These are phyloP conservation scores for Xylariaceae sp. DNA, from an alignment of 2,329 filamentous ascomycete genomes.

Conservation along the genomic window DNA sequence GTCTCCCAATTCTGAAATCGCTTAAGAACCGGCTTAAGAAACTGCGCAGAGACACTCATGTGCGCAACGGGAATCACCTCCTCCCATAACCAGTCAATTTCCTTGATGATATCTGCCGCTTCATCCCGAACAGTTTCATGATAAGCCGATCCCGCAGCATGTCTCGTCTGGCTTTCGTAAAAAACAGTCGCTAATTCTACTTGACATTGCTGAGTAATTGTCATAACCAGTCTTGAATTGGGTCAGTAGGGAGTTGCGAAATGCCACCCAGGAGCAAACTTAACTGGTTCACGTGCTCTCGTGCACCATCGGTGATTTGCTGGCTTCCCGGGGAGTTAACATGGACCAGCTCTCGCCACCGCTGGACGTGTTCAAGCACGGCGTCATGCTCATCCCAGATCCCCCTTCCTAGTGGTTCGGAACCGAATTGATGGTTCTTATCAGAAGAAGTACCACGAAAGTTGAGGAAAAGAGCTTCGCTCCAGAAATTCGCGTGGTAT, in stretches of 20 bases:
- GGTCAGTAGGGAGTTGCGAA: constrained; percentile 1
- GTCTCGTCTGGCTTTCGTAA: constrained; percentile 2
- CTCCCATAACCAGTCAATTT: constrained; percentile 35
- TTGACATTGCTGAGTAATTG: constrained; percentile 18
- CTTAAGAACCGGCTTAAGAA: constrained; percentile 26
- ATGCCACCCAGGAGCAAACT: background rate
- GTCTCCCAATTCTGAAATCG: constrained; percentile 11
- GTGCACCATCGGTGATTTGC: constrained; percentile 21
- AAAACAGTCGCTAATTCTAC: constrained; percentile 13
- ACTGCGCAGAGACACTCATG: constrained; percentile 34
- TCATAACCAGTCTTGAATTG: constrained; percentile 12
- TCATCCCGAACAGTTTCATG: constrained; percentile 8
- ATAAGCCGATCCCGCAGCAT: constrained; percentile 4
- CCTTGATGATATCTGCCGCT: constrained; percentile 23
- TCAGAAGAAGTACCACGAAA: background rate
- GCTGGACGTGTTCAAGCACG: constrained; percentile 11
- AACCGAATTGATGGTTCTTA: background rate
- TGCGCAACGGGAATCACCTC: constrained; percentile 35
- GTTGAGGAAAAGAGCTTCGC: constrained; percentile 8
- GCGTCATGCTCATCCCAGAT: constrained; percentile 16
- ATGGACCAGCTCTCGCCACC: constrained; percentile 13
- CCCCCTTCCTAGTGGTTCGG: background rate
- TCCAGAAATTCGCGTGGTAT: background rate
- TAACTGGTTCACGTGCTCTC: constrained; percentile 30
- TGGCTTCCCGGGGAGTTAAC: background rate